These are phyloP conservation scores for Paracamarosporium sp. DNA, from an alignment of 2,329 filamentous ascomycete species.

Conservation along the genomic window DNA sequence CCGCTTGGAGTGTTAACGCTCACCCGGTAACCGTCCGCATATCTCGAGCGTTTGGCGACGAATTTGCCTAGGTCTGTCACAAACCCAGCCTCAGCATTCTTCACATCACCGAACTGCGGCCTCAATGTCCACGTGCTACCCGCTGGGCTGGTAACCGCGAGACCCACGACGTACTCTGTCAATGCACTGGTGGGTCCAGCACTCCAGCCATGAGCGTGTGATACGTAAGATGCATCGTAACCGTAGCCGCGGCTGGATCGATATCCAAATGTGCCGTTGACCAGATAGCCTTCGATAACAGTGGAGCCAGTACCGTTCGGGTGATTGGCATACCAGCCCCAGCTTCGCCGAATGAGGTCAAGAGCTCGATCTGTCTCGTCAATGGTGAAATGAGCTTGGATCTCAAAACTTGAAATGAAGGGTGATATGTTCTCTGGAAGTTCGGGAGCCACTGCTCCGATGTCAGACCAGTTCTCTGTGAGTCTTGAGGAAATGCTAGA, in stretches of 20 bases:
- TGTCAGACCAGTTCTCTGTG: conserved; percentile 61
- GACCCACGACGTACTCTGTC: conserved; percentile 53
- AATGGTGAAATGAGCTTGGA: conserved; percentile 62
- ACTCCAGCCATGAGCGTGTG: conserved; percentile 54
- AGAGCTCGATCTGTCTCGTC: conserved; percentile 59
- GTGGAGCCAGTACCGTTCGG: conserved; percentile 65
- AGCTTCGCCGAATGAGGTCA: conserved; percentile 61
- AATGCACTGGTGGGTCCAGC: conserved; percentile 37
- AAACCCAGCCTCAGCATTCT: conserved; percentile 54
- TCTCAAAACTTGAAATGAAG: conserved; percentile 66
- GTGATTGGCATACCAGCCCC: conserved; percentile 68
- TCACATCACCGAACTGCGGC: conserved; percentile 54
- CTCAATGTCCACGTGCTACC: conserved; percentile 53
- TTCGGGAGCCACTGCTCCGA: conserved; percentile 64
- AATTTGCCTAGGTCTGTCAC: conserved; percentile 54
- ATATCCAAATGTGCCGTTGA: conserved; percentile 65
- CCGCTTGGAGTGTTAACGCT: conserved; percentile 31
- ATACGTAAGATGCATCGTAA: conserved; percentile 54
- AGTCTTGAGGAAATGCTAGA: conserved; percentile 54
- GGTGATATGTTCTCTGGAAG: conserved; percentile 64
- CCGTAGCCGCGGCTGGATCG: conserved; percentile 60
- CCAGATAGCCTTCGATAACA: conserved; percentile 65
- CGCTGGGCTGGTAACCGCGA: conserved; percentile 48
- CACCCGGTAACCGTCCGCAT: conserved; percentile 24
- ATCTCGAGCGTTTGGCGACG: conserved; percentile 39